phyloP scores from a whole-genome alignment of 179 eudicot species.

The Monotropa hypopitys region DNA sequence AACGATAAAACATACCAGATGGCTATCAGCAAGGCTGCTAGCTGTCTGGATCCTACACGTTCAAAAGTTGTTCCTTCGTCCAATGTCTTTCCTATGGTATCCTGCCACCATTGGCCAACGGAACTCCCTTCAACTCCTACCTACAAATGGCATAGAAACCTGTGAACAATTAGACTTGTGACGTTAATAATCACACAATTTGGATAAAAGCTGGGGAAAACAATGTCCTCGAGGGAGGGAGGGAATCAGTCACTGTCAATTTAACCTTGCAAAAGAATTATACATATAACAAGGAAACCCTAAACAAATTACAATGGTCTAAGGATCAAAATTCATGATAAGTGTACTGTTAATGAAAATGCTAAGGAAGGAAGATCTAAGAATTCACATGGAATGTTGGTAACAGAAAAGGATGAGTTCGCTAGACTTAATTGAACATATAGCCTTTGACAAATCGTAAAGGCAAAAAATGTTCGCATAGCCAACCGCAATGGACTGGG shows the following conservation, averaged over 20 bases:
- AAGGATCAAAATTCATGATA: not conserved
- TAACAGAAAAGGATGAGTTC: not conserved
- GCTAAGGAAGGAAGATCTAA: not conserved
- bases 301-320: not conserved
- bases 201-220: not conserved
- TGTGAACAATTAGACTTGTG: slow-evolving; percentile 6
- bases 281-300: not conserved
- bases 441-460: not conserved
- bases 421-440: not conserved
- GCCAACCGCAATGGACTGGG: not conserved
- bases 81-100: slow-evolving; percentile 73
- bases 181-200: not conserved
- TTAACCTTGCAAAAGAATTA: not conserved
- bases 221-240: not conserved
- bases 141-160: slow-evolving; percentile 34
- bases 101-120: slow-evolving; percentile 92
- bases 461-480: not conserved
- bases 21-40: slow-evolving; percentile 87
- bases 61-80: slow-evolving; percentile 80
- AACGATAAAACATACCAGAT: slow-evolving; percentile 48
- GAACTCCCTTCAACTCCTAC: slow-evolving; percentile 99
- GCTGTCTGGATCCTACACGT: slow-evolving; percentile 94
- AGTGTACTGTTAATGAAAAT: not conserved
- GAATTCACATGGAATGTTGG: not conserved
- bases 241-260: not conserved